Evolutionary conservation across 225 moss, liverwort and hornwort species (phyloP), one percentile per base, ranked within the genome.

Genomic region (Pleurozium schreberi): DNA sequence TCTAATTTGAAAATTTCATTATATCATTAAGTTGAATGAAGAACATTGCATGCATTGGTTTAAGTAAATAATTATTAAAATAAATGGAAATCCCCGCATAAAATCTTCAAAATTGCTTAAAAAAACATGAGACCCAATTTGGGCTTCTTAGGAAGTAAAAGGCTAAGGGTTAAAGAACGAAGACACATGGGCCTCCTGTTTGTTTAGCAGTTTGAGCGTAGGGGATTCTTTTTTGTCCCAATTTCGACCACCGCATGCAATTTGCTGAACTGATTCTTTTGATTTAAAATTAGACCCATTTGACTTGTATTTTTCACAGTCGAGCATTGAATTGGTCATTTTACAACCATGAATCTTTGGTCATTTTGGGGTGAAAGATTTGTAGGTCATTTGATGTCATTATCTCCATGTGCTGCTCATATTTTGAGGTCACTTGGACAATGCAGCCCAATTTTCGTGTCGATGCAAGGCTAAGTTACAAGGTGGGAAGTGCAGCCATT

Each of bases 381-480:
- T 22, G 4, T 66, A 42, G 43, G 28, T 64, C 59, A 14, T 65
- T 75, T 55, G 55, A 55, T 87, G 63, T 21, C 59, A 52, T 79
- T 58, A 57, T 42, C 25, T 86, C 43, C 30, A 18, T 33, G 55
- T 65, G 71, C 65, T 86, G 55, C 83, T 83, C 79, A 65, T 18
- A 69, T 43, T 92, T 81, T 68, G 40, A 85, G 25, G 18, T 42
- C 18, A 47, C 23, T 21, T 90, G 38, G 76, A 70, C 27, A 59
- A 83, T 85, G 89, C 92, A 97, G 96, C 73, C 94, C 91, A 97
- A 89, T 84, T 79, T n/a, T 98, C 59, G 69, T 94, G 90, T 91
- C 94, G 30, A 65, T 93, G 70, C 94, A 94, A 61, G 90, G 94
- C 85, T n/a, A n/a, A n/a, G n/a, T n/a, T 96, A 89, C 86, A 91